Evolutionary conservation across 2,329 filamentous ascomycete genomes (phyloP), one percentile per base, ranked within the genome.

Genomic region (Hypoxylon sp.): DNA sequence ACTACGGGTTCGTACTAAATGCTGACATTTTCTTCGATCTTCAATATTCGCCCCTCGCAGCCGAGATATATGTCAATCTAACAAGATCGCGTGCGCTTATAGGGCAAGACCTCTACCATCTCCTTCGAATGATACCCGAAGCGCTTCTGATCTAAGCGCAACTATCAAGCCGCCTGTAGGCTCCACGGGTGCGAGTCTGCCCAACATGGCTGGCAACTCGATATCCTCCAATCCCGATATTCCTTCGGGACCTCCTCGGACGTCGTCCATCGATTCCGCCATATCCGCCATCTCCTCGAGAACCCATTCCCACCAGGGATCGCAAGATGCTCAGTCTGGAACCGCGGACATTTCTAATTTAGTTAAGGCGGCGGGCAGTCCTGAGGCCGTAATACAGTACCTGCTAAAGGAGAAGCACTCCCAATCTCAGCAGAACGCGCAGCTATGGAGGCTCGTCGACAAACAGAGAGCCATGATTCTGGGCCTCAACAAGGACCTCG

Each of bases 401-500:
- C 83, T 99, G 54, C 82, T 98, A 70, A 97, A 93, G 78, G 96
- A 99, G 78, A 98, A 98, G 79, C 90, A 95, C 70, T 92, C 93
- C 53, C 92, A 94, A 60, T 89, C 93, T 4, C 91, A 93, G 73
- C 96, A 98, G 77, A 98, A 98, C 78, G 86, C 91, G 17, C 95
- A 99, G 79, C 82, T 99, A 75, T 99, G 96, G 96, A 91, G 94
- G 55, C 83, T 99, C 51, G 94, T 99, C 54, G 95, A 98, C 79
- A 98, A 99, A 82, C 96, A 99, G 80, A 88, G 95, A 69, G 90
- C 93, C 15, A 94, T 99, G 90, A 94, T 99, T 60, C 81, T 97
- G 19, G 95, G 94, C 6, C 85, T 99, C 69, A 98, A 98, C 77
- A 97, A 96, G 79, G 96, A 99, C 78, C 84, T 99, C 11, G 95